These are phyloP conservation scores for Solanum microdontum DNA, from an alignment of 257 asterid genomes.

Conservation along the genomic window DNA sequence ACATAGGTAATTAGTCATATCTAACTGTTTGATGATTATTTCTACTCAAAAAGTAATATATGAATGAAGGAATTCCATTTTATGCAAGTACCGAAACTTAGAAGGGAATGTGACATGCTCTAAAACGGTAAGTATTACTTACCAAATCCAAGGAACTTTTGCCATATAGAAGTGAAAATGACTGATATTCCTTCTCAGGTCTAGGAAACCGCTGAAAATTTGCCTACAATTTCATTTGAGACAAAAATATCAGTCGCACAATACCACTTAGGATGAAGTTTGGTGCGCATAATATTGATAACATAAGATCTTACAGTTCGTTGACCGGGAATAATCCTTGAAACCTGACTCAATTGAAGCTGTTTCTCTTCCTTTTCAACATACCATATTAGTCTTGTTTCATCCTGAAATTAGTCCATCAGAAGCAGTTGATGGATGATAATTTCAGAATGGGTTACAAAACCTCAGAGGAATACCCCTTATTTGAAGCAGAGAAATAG, in stretches of 20 bases:
- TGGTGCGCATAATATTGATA: neutral
- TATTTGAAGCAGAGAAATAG: neutral
- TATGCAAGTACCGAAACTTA: neutral
- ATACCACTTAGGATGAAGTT: neutral
- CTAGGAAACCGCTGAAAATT: constrained; percentile 58
- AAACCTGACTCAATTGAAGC: constrained; percentile 44
- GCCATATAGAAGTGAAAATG: constrained; percentile 65
- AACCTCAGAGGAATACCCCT: neutral
- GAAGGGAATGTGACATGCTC: neutral
- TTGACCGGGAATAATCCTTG: constrained; percentile 69
- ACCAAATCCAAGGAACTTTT: constrained; percentile 65
- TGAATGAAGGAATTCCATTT: neutral
- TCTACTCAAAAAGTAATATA: neutral
- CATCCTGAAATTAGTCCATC: constrained; percentile 40
- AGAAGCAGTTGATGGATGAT: neutral
- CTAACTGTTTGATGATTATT: neutral
- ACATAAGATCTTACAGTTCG: constrained; percentile 50
- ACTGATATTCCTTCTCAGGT: constrained; percentile 75
- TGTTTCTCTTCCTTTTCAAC: constrained; percentile 52
- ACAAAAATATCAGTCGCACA: neutral
- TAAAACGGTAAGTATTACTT: neutral
- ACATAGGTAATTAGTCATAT: neutral
- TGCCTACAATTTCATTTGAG: constrained; percentile 26
- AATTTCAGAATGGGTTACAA: neutral
- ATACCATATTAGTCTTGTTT: constrained; percentile 51